Evolutionary conservation across 805 yeast genomes (phyloP).

Genomic region (Suhomyces vadensis): DNA sequence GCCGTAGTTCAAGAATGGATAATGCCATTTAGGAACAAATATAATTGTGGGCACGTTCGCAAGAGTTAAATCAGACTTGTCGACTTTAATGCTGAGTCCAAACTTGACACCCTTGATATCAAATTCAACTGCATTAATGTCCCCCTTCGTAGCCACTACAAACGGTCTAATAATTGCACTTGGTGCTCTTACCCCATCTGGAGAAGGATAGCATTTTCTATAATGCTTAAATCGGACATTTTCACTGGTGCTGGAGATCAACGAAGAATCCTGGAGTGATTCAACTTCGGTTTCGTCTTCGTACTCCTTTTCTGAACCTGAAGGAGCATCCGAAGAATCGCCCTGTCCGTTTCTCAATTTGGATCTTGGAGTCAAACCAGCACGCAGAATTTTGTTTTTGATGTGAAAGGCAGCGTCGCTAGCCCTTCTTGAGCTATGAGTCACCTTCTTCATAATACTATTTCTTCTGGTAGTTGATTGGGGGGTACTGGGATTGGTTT

Average conservation of each 20-base stretch:
- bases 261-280: slow-evolving; percentile 23
- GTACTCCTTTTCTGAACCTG: slow-evolving; percentile 1
- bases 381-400: slow-evolving; percentile 3
- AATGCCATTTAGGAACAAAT: slow-evolving; percentile 74
- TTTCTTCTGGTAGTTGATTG: slow-evolving; percentile 10
- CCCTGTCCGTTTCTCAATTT: neutral
- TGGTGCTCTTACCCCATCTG: slow-evolving; percentile 72
- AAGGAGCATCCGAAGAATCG: neutral
- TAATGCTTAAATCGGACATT: slow-evolving; percentile 27
- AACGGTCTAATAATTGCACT: slow-evolving; percentile 79
- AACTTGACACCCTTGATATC: slow-evolving; percentile 52
- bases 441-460: slow-evolving; percentile 8
- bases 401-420: slow-evolving; percentile 6
- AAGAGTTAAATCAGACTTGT: neutral
- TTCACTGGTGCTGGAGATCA: slow-evolving; percentile 24
- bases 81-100: slow-evolving; percentile 11
- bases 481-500: slow-evolving; percentile 2
- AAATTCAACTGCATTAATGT: slow-evolving; percentile 55
- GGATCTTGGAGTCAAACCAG: neutral
- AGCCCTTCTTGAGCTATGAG: slow-evolving; percentile 4
- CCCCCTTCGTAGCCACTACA: slow-evolving; percentile 65
- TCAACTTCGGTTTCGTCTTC: slow-evolving; percentile 13
- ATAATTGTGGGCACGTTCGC: slow-evolving; percentile 60
- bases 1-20: slow-evolving; percentile 46
- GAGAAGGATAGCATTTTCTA: slow-evolving; percentile 40